Evolutionary conservation across 2,329 filamentous ascomycete genomes (phyloP).

Genomic region (Nigrospora sphaerica): DNA sequence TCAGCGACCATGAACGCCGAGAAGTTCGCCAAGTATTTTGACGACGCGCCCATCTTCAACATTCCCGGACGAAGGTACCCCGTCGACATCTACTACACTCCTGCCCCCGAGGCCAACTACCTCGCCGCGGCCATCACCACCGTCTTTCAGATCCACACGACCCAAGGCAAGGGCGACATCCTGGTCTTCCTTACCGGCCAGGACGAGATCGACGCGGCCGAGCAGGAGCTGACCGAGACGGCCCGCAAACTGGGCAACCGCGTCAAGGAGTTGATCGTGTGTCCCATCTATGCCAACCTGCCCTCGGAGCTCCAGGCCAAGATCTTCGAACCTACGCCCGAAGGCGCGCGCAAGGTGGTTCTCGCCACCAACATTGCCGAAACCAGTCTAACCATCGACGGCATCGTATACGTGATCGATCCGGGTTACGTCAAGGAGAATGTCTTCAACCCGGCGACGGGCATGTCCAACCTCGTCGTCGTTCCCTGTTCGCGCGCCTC

Average conservation of each 20-base stretch:
- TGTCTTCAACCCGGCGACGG: conserved; percentile 81
- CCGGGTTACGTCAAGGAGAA: conserved; percentile 95
- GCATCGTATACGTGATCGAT: conserved; percentile 93
- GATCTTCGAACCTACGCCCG: conserved; percentile 90
- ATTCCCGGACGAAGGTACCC: conserved; percentile 85
- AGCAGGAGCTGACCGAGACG: conserved; percentile 78
- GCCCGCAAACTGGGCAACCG: conserved; percentile 78
- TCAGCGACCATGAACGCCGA: conserved; percentile 92
- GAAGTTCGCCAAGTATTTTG: conserved; percentile 88
- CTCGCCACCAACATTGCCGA: conserved; percentile 96
- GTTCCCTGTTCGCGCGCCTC: conserved; percentile 88
- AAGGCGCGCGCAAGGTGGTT: conserved; percentile 81
- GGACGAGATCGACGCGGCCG: conserved; percentile 88
- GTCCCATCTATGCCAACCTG: conserved; percentile 90
- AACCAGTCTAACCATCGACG: conserved; percentile 90
- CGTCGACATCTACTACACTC: conserved; percentile 86
- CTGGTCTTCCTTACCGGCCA: conserved; percentile 92
- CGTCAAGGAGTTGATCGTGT: conserved; percentile 80
- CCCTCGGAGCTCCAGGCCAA: conserved; percentile 85
- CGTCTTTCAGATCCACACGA: conserved; percentile 90
- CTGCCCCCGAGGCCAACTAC: conserved; percentile 89
- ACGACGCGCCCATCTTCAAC: conserved; percentile 88
- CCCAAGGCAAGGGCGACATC: conserved; percentile 79
- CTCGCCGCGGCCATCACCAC: conserved; percentile 86
- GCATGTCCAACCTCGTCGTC: conserved; percentile 87